These are phyloP conservation scores for Solanum hybrid DNA, from an alignment of 305 asterid species.

Conservation along the genomic window DNA sequence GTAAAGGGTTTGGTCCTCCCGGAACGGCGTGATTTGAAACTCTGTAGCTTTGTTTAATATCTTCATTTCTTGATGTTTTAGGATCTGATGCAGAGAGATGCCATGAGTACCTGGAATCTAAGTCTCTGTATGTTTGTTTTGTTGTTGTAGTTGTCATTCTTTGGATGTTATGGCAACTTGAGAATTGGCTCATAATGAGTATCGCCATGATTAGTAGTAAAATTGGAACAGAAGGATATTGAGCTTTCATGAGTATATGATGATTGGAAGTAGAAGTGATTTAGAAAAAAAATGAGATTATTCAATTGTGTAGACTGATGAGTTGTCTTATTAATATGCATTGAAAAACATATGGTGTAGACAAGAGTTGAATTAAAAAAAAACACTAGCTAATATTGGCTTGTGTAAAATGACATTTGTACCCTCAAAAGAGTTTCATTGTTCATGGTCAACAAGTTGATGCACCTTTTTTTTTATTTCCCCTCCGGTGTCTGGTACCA, in stretches of 20 bases:
- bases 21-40: conserved; percentile 5
- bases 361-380: background rate
- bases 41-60: background rate
- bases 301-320: background rate
- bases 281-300: background rate
- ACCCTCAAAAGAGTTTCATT: background rate
- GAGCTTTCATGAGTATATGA: background rate
- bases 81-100: background rate
- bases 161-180: background rate
- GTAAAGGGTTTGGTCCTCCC: conserved; percentile 12
- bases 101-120: background rate
- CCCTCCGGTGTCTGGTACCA: rapidly evolving
- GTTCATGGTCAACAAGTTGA: background rate
- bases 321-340: background rate
- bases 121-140: background rate
- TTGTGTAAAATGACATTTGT: background rate
- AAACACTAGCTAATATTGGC: background rate
- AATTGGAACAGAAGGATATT: background rate
- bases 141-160: background rate
- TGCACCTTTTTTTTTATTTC: background rate
- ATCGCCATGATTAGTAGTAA: background rate
- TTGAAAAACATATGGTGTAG: background rate
- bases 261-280: background rate
- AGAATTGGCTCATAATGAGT: background rate
- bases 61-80: background rate